Evolutionary conservation across 805 yeast species (phyloP).

Genomic region (Nakazawaea sp.): DNA sequence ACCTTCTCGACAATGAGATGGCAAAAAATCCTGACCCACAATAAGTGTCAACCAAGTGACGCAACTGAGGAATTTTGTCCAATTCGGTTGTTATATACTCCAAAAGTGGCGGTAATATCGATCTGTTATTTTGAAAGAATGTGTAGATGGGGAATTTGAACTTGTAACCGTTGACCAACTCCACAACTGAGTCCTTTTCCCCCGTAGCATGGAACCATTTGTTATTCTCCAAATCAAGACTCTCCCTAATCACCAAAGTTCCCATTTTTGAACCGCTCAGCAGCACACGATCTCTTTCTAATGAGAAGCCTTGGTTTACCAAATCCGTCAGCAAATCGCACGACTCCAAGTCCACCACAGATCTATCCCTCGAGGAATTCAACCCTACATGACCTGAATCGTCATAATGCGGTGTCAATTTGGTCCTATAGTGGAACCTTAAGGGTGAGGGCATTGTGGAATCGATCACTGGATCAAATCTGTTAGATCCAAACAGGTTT

Average conservation of each 20-base stretch:
- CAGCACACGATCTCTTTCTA: constrained; percentile 5
- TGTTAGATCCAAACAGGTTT: constrained; percentile 16
- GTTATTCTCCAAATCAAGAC: constrained; percentile 22
- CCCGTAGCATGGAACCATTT: constrained; percentile 21
- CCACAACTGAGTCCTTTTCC: constrained; percentile 26
- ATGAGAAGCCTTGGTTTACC: constrained; percentile 21
- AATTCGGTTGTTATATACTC: constrained; percentile 24
- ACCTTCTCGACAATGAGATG: constrained; percentile 21
- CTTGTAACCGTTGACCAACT: constrained; percentile 25
- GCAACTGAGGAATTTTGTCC: constrained; percentile 1
- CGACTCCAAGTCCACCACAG: constrained; percentile 24
- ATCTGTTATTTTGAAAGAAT: constrained; percentile 34
- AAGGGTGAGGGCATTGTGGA: constrained; percentile 70
- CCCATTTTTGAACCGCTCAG: constrained; percentile 9
- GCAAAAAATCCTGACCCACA: constrained; percentile 42
- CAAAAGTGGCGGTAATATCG: constrained; percentile 28
- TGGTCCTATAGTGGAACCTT: constrained; percentile 76
- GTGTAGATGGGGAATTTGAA: constrained; percentile 32
- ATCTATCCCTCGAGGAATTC: constrained; percentile 24
- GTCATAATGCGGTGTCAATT: constrained; percentile 93
- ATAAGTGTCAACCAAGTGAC: constrained; percentile 29
- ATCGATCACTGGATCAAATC: not conserved
- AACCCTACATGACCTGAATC: constrained; percentile 74
- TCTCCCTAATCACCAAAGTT: constrained; percentile 28
- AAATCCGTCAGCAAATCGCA: constrained; percentile 30